Percentiles rank a stretch among this genome's conserved stretches.
These are phyloP conservation scores for Coniferiporia weirii DNA, from an alignment of 1,284 basidiomycete species.

Conservation along the genomic window DNA sequence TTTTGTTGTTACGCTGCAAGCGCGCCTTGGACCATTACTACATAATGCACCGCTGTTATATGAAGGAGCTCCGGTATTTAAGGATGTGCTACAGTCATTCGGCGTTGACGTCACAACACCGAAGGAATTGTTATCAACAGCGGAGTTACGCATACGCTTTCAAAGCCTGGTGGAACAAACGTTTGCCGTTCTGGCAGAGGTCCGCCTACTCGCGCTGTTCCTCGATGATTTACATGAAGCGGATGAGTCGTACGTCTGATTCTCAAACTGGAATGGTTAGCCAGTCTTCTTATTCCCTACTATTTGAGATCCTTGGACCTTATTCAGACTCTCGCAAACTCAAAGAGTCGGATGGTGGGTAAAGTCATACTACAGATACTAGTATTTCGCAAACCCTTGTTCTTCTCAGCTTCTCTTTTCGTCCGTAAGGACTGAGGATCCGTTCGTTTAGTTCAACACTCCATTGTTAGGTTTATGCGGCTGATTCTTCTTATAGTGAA, in stretches of 20 bases:
- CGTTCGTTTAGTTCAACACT: constrained; percentile 30
- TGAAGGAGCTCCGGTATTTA: constrained; percentile 62
- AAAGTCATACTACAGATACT: background rate
- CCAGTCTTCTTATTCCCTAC: background rate
- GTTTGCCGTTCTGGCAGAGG: constrained; percentile 61
- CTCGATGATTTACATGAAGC: constrained; percentile 70
- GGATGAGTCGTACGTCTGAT: constrained; percentile 49
- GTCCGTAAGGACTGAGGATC: constrained; percentile 56
- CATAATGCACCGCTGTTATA: constrained; percentile 63
- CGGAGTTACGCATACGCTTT: constrained; percentile 60
- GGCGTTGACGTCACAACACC: constrained; percentile 47
- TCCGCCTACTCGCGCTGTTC: constrained; percentile 59
- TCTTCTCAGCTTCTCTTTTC: constrained; percentile 53
- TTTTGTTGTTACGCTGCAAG: constrained; percentile 54
- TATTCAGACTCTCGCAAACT: constrained; percentile 55
- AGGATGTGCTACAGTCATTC: constrained; percentile 52
- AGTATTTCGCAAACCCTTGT: constrained; percentile 5
- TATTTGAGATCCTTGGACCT: constrained; percentile 52
- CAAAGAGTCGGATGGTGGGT: constrained; percentile 56
- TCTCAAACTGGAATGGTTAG: background rate
- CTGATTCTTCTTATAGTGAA: constrained; percentile 26
- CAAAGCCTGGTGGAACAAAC: constrained; percentile 64
- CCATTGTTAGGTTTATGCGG: background rate
- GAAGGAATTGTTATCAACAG: constrained; percentile 48
- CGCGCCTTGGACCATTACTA: constrained; percentile 59